These are phyloP conservation scores for Umbilicus rupestris DNA, from an alignment of 164 flowering plant species.

Conservation along the genomic window DNA sequence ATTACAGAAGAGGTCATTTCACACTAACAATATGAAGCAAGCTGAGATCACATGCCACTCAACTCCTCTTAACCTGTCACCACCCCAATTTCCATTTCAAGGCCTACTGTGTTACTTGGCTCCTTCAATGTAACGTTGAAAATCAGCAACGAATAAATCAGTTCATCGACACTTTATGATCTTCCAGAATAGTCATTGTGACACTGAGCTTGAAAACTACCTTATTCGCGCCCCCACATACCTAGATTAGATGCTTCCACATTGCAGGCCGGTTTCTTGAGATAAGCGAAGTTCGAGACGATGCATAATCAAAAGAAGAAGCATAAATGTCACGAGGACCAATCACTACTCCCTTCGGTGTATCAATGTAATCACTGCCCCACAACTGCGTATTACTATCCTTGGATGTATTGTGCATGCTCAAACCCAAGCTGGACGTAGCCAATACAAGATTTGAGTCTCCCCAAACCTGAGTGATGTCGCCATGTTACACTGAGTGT, in stretches of 20 bases:
- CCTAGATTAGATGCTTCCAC: slow-evolving; percentile 56
- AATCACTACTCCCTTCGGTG: neutral
- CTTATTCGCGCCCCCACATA: neutral
- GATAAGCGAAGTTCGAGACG: slow-evolving; percentile 68
- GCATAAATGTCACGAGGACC: slow-evolving; percentile 68
- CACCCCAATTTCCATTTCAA: too few species aligned
- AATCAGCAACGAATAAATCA: neutral
- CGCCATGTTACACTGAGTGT: slow-evolving; percentile 43
- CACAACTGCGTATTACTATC: slow-evolving; percentile 23
- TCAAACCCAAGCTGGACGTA: slow-evolving; percentile 56
- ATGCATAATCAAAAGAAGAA: slow-evolving; percentile 78
- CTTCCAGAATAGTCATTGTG: neutral
- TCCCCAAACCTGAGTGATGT: slow-evolving; percentile 96
- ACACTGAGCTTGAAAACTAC: neutral
- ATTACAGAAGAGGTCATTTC: too few species aligned
- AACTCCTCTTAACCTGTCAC: too few species aligned
- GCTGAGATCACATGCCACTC: too few species aligned
- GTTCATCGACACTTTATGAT: neutral
- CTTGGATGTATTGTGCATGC: slow-evolving; percentile 53
- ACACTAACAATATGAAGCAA: too few species aligned
- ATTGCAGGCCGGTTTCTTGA: slow-evolving; percentile 90
- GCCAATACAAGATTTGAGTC: slow-evolving; percentile 75
- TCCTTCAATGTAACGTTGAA: neutral
- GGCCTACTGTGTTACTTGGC: neutral
- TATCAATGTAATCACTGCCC: neutral